Evolutionary conservation across 108 stramenopile genomes (phyloP).

Genomic region (Nannochloropsis salina): DNA sequence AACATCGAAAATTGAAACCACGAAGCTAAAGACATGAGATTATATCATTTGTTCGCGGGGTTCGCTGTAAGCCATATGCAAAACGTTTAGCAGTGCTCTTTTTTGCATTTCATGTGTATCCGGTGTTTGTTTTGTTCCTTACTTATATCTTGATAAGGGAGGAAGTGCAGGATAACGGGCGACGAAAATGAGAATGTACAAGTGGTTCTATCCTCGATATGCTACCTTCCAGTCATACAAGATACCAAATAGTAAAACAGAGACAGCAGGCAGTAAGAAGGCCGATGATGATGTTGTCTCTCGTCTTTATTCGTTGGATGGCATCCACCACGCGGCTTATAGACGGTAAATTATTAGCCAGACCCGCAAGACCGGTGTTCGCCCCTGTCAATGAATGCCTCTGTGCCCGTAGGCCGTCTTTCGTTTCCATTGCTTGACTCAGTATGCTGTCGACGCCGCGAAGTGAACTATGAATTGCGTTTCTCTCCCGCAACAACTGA

Average conservation of each 20-base stretch:
- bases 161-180: too few species aligned
- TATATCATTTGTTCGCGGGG: too few species aligned
- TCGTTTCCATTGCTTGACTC: constrained; percentile 40
- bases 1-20: too few species aligned
- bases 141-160: too few species aligned
- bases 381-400: constrained; percentile 16
- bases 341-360: constrained; percentile 25
- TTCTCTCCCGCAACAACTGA: constrained; percentile 36
- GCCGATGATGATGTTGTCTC: constrained; percentile 44
- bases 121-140: too few species aligned
- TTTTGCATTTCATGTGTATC: too few species aligned
- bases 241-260: constrained; percentile 32
- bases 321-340: constrained; percentile 45
- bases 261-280: constrained; percentile 38
- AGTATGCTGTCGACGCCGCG: constrained; percentile 39
- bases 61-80: too few species aligned
- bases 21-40: too few species aligned
- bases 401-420: constrained; percentile 39
- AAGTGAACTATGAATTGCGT: constrained; percentile 37
- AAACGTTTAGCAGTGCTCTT: too few species aligned
- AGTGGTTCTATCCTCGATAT: not conserved
- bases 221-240: not conserved
- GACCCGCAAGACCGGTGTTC: not conserved
- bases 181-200: too few species aligned
- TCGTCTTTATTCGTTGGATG: constrained; percentile 42